Percentiles rank a stretch among this genome's conserved stretches.
phyloP scores from a whole-genome alignment of 2,329 filamentous ascomycete genomes.

The Rutstroemia sp. region DNA sequence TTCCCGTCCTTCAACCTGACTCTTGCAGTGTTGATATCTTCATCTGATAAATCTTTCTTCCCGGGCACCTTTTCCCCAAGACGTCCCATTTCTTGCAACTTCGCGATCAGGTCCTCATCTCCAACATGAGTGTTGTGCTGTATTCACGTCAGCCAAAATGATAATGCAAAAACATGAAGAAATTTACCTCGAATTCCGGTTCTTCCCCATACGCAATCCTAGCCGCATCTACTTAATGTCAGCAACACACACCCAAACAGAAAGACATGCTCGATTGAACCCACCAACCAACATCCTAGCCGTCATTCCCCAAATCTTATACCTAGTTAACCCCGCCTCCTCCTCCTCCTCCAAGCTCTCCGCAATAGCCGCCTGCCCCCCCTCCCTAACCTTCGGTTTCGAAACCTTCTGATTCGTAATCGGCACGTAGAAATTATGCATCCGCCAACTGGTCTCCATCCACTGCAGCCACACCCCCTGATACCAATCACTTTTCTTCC shows the following conservation, averaged over 20 bases:
- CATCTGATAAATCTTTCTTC: slow-evolving; percentile 42
- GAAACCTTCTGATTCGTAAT: slow-evolving; percentile 63
- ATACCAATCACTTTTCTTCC: slow-evolving; percentile 58
- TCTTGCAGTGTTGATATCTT: slow-evolving; percentile 37
- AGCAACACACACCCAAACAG: background rate
- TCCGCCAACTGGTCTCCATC: slow-evolving; percentile 69
- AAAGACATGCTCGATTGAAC: background rate
- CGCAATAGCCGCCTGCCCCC: slow-evolving; percentile 37
- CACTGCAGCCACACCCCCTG: slow-evolving; percentile 73
- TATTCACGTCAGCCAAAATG: slow-evolving; percentile 5
- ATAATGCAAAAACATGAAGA: slow-evolving; percentile 31
- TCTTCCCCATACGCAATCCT: slow-evolving; percentile 74
- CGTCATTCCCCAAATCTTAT: slow-evolving; percentile 93
- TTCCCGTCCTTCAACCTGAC: background rate
- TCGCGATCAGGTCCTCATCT: slow-evolving; percentile 57
- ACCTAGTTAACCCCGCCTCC: slow-evolving; percentile 44
- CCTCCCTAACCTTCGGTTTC: slow-evolving; percentile 40
- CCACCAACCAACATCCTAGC: slow-evolving; percentile 67
- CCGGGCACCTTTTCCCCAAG: slow-evolving; percentile 43
- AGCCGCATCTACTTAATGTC: slow-evolving; percentile 57
- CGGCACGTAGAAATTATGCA: slow-evolving; percentile 91
- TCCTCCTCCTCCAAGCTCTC: slow-evolving; percentile 42
- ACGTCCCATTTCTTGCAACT: slow-evolving; percentile 47
- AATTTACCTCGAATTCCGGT: slow-evolving; percentile 66
- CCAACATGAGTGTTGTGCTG: slow-evolving; percentile 28